phyloP scores from a whole-genome alignment of 2,329 filamentous ascomycete genomes.

The Fusarium goolgardi region DNA sequence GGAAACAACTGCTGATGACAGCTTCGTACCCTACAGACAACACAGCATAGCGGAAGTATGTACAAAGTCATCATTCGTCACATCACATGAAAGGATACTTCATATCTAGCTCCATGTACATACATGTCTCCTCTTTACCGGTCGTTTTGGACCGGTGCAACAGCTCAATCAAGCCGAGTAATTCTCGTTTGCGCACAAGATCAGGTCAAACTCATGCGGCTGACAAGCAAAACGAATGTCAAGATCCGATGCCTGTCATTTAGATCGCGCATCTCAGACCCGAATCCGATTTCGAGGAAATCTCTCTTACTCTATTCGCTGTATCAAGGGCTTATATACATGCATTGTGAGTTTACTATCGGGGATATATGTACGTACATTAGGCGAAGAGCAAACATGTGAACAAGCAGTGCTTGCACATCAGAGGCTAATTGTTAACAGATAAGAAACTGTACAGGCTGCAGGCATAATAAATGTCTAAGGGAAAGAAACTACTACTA shows the following conservation, averaged over 20 bases:
- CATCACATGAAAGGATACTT: not conserved
- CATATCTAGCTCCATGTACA: not conserved
- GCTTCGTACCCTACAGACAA: conserved; percentile 13
- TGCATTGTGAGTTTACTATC: not conserved
- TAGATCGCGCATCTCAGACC: conserved; percentile 11
- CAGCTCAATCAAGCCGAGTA: conserved; percentile 38
- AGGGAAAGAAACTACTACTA: too few species aligned
- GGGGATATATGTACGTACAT: not conserved
- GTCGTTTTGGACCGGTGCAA: conserved; percentile 31
- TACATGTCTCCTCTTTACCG: not conserved
- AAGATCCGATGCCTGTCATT: conserved; percentile 14
- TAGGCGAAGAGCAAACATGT: conserved; percentile 6
- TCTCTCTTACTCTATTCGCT: conserved; percentile 10
- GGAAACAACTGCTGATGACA: conserved; percentile 35
- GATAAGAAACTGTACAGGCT: conserved; percentile 20
- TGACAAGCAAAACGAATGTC: conserved; percentile 20
- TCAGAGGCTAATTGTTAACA: conserved; percentile 16
- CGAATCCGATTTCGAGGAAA: not conserved
- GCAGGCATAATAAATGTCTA: too few species aligned
- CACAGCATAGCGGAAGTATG: conserved; percentile 28
- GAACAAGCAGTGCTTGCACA: conserved; percentile 27
- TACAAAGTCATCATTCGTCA: conserved; percentile 9
- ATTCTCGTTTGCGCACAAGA: conserved; percentile 43
- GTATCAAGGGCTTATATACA: not conserved
- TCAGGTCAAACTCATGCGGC: conserved; percentile 31